Evolutionary conservation across 2,329 filamentous ascomycete genomes (phyloP), one percentile per base, ranked within the genome.

Genomic region (Aspergillus chevalieri): DNA sequence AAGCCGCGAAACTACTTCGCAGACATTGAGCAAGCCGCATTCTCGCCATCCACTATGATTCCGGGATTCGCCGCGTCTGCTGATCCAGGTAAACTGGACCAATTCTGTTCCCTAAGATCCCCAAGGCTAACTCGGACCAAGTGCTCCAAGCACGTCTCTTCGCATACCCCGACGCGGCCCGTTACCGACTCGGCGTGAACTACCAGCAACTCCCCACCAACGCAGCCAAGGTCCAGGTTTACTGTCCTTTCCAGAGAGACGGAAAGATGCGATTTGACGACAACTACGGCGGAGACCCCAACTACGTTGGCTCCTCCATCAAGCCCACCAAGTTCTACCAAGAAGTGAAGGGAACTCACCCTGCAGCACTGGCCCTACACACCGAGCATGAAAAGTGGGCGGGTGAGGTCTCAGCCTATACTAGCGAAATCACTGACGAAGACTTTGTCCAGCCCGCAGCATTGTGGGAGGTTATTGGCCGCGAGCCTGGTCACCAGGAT

Each of bases 21-120:
- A 38, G 83, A 87, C 57, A 79, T 85, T 43, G 84, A 87, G 64
- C 83, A 87, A 66, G 78, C 80, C 0, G 80, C 81, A 0, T 87
- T 87, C 60, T 82, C 80, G 0, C 84, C 84, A 0, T 79, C 78
- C 0, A 82, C 79, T 52, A 70, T 87, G 62, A 80, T 85, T 0
- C 83, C 82, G 0, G 84, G 84, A 1, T 74, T 84, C 43, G 82
- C 78, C 46, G 77, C 81, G 0, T 80, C 79, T 0, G 79, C 81
- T 6, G 84, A 87, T 59, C 79, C 81, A 69, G 77, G 65, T 65
- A 38, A 44, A 52, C 6, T 22, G 21, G 21, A 22, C 21, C 21
- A 22, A 22, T 22, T 22, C 21, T 22, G 21, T 22, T 22, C 21
- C 21, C 21, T 4, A 22, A 22, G 19, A 17, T 14, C 15, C 19